A percentile compares a stretch with the other conserved stretches of the same genome.
These are phyloP conservation scores for Colletotrichum sp. DNA, from an alignment of 2,329 filamentous ascomycete genomes.

Conservation along the genomic window DNA sequence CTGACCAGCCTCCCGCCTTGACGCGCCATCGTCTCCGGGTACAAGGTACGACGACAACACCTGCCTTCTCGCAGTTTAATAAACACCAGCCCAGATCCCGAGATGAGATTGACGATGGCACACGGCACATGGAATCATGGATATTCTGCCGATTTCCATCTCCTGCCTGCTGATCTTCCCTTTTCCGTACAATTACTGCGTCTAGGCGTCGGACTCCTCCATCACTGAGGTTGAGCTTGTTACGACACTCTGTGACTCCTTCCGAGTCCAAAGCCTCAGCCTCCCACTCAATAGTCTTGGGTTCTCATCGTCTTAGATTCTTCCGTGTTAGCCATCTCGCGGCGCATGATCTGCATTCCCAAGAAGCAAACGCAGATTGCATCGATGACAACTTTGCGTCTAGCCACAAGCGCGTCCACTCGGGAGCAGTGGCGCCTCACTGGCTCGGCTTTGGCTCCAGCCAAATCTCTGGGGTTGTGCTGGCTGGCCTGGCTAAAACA, in stretches of 20 bases:
- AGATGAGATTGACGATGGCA: neutral
- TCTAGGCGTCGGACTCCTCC: neutral
- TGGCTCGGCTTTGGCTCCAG: neutral
- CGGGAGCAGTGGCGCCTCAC: neutral
- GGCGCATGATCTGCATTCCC: conserved; percentile 1
- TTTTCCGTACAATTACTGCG: neutral
- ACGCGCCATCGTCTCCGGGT: neutral
- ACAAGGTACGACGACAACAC: neutral
- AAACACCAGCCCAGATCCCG: neutral
- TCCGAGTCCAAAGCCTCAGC: neutral
- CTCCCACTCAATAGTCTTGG: neutral
- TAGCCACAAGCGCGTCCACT: neutral
- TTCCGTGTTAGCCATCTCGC: neutral
- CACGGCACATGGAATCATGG: neutral
- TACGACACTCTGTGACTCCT: neutral
- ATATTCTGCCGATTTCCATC: neutral
- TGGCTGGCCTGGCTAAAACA: neutral
- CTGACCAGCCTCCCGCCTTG: neutral
- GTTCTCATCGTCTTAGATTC: neutral
- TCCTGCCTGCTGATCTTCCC: neutral
- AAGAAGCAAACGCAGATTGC: neutral
- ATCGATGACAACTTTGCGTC: neutral
- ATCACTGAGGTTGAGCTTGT: neutral
- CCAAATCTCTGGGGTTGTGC: neutral
- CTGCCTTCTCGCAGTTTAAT: neutral